phyloP scores from a whole-genome alignment of 139 green algal species.

The Dunaliella sp. region DNA sequence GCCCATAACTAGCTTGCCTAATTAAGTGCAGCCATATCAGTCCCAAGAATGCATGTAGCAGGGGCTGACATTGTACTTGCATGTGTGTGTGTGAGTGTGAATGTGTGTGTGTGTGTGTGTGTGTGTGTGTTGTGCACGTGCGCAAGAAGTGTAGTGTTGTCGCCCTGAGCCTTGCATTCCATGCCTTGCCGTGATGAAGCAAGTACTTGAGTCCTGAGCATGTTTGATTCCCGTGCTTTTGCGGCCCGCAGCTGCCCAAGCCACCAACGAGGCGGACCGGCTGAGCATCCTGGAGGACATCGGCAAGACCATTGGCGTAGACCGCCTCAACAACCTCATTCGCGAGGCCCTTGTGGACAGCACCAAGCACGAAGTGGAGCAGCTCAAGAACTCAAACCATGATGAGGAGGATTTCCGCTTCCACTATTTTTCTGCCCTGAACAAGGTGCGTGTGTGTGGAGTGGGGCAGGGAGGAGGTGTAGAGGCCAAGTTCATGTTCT shows the following conservation, averaged over 20 bases:
- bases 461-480: too few relatives aligned
- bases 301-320: neutral
- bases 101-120: too few relatives aligned
- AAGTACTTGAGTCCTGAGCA: neutral
- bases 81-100: too few relatives aligned
- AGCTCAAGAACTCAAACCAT: neutral
- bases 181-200: too few relatives aligned
- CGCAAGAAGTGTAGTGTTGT: too few relatives aligned
- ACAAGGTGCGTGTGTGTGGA: slow-evolving; percentile 3
- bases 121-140: too few relatives aligned
- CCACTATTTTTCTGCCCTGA: slow-evolving; percentile 11
- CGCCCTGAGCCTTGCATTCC: too few relatives aligned
- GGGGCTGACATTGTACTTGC: too few relatives aligned
- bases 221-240: neutral
- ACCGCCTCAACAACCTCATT: slow-evolving; percentile 11
- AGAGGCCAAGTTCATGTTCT: too few relatives aligned
- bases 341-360: slow-evolving; percentile 17
- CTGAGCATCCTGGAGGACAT: slow-evolving; percentile 27
- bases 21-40: too few relatives aligned
- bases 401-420: neutral
- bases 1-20: too few relatives aligned
- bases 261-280: slow-evolving; percentile 9
- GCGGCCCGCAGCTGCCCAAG: slow-evolving; percentile 1
- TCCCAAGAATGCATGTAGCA: too few relatives aligned
- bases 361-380: slow-evolving; percentile 1